Percentiles rank a stretch among this genome's conserved stretches.
Evolutionary conservation across 257 asterid genomes (phyloP).

Genomic region (Avicennia marina): DNA sequence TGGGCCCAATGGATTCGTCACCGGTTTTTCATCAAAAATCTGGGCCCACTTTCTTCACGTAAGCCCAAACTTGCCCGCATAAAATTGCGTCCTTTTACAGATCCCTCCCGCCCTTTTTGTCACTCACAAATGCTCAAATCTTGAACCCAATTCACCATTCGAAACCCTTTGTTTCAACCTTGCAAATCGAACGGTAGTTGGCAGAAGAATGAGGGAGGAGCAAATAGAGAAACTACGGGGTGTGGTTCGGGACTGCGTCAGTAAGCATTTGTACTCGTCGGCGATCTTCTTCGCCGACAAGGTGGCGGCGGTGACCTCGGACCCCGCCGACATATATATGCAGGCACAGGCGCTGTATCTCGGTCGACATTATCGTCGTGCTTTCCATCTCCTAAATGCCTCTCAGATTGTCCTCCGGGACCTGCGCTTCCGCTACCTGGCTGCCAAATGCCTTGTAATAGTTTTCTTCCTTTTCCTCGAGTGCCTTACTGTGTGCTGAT

Average conservation of each 20-base stretch:
- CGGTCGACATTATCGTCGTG: slow-evolving; percentile 92
- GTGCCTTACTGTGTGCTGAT: not conserved
- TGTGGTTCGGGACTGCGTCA: slow-evolving; percentile 90
- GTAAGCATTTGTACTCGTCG: slow-evolving; percentile 95
- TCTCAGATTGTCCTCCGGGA: slow-evolving; percentile 96
- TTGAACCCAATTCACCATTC: slow-evolving; percentile 19
- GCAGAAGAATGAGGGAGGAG: slow-evolving; percentile 69
- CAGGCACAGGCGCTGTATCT: slow-evolving; percentile 98
- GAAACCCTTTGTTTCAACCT: slow-evolving; percentile 21
- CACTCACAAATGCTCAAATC: slow-evolving; percentile 8
- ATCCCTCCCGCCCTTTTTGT: slow-evolving; percentile 61
- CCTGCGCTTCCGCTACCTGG: slow-evolving; percentile 96
- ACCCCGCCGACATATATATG: slow-evolving; percentile 96
- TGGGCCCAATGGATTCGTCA: no score
- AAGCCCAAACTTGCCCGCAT: no score
- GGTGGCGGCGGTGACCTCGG: slow-evolving; percentile 93
- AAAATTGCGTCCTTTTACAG: no score
- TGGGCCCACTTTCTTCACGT: no score
- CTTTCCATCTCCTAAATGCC: slow-evolving; percentile 93
- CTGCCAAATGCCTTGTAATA: slow-evolving; percentile 92
- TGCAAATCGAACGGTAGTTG: slow-evolving; percentile 1
- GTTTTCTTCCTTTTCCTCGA: slow-evolving; percentile 3
- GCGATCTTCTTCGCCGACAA: slow-evolving; percentile 97
- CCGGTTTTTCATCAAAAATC: no score
- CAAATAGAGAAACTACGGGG: slow-evolving; percentile 87